Evolutionary conservation across 257 asterid species (phyloP).

Genomic region (Capsicum pubescens): DNA sequence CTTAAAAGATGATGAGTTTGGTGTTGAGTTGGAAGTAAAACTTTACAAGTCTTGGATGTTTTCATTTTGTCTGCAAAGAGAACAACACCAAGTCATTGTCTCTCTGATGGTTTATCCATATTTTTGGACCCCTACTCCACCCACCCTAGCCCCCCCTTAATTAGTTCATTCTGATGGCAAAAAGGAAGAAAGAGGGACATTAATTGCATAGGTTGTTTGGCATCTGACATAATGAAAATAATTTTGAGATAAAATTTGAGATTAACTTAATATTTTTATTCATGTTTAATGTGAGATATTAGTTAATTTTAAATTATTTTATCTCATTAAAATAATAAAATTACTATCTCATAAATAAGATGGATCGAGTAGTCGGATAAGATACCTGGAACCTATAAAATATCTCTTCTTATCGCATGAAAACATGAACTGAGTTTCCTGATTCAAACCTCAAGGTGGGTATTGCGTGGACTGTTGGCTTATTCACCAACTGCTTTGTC

Average conservation of each 20-base stretch:
- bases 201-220: background rate
- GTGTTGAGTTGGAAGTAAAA: conserved; percentile 6
- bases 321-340: too few relatives aligned
- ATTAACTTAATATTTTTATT: too few relatives aligned
- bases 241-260: too few relatives aligned
- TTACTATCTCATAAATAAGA: too few relatives aligned
- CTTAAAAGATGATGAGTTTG: conserved; percentile 1
- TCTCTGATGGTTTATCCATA: background rate
- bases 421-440: background rate
- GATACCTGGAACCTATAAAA: too few relatives aligned
- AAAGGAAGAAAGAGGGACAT: background rate
- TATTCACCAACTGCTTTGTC: background rate
- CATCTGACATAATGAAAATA: too few relatives aligned
- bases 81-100: conserved; percentile 29
- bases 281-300: too few relatives aligned
- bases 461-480: conserved; percentile 5
- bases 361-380: too few relatives aligned
- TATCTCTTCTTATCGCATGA: too few relatives aligned
- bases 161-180: background rate
- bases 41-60: background rate
- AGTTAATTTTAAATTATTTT: too few relatives aligned
- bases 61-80: conserved; percentile 35
- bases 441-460: background rate
- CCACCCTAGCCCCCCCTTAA: background rate
- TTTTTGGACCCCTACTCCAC: background rate